These are phyloP conservation scores for Baorangia bicolor DNA, from an alignment of 768 basidiomycete species.

Conservation along the genomic window DNA sequence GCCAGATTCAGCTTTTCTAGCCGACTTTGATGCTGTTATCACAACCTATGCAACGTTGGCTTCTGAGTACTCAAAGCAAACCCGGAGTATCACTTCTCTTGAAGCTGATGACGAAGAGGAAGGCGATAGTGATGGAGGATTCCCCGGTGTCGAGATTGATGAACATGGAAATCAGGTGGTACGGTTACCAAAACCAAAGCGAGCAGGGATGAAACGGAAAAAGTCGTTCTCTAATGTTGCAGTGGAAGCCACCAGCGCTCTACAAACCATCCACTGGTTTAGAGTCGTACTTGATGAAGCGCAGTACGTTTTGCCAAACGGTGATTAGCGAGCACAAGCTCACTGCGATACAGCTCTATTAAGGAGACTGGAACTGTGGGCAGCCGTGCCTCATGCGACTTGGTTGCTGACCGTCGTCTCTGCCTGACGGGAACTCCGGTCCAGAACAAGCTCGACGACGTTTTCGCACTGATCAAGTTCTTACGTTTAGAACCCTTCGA, in stretches of 20 bases:
- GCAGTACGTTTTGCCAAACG: constrained; percentile 62
- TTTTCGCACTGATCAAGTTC: constrained; percentile 97
- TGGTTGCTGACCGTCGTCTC: constrained; percentile 88
- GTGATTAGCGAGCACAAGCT: background rate
- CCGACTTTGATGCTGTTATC: constrained; percentile 95
- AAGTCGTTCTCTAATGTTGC: constrained; percentile 44
- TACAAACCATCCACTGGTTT: constrained; percentile 97
- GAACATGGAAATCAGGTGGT: constrained; percentile 62
- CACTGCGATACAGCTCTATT: constrained; percentile 65
- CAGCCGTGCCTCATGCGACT: constrained; percentile 92
- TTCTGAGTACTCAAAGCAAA: constrained; percentile 91
- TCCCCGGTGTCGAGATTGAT: constrained; percentile 62
- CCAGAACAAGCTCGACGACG: constrained; percentile 98
- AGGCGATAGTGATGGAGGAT: constrained; percentile 61
- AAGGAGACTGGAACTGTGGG: constrained; percentile 95
- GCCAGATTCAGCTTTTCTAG: constrained; percentile 82
- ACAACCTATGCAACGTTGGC: constrained; percentile 97
- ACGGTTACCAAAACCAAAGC: constrained; percentile 64
- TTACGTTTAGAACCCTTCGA: constrained; percentile 88
- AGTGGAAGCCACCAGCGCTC: constrained; percentile 63
- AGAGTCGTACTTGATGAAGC: constrained; percentile 92
- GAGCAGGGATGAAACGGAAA: constrained; percentile 66
- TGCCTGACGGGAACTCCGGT: constrained; percentile 98
- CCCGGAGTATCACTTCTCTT: constrained; percentile 52
- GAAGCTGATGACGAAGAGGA: constrained; percentile 72